A percentile compares a stretch with the other conserved stretches of the same genome.
Conservation (phyloP, 1,284 basidiomycete species). For the Boletus hoseneyae region DNA sequence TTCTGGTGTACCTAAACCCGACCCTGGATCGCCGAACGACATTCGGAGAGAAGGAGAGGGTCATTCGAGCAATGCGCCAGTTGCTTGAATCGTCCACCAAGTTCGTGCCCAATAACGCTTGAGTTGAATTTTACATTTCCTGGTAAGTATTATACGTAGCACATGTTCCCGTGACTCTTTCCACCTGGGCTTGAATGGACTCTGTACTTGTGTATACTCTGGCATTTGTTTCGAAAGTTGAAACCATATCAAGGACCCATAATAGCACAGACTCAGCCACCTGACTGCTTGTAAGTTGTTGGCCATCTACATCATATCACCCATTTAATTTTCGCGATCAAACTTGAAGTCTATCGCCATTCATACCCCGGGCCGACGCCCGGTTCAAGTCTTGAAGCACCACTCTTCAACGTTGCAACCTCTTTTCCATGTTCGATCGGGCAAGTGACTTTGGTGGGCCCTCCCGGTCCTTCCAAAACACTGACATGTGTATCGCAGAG, state of each 20-base stretch:
- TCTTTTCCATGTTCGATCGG: too few species aligned
- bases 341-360: too few species aligned
- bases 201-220: background rate
- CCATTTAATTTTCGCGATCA: too few species aligned
- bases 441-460: too few species aligned
- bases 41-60: slow-evolving; percentile 36
- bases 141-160: background rate
- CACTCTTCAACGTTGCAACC: too few species aligned
- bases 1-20: slow-evolving; percentile 24
- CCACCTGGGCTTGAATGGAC: slow-evolving; percentile 1
- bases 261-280: too few species aligned
- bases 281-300: too few species aligned
- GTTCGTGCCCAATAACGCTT: background rate
- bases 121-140: background rate
- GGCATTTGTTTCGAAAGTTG: background rate
- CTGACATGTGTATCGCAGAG: too few species aligned
- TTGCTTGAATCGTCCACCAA: slow-evolving; percentile 12
- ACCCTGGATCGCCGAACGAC: slow-evolving; percentile 33
- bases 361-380: too few species aligned
- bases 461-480: too few species aligned
- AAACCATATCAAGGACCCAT: background rate
- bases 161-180: background rate
- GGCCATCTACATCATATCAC: too few species aligned
- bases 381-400: too few species aligned
- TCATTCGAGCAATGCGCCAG: slow-evolving; percentile 8